phyloP scores from a whole-genome alignment of 352 stramenopile genomes.

The Aphanomyces astaci region DNA sequence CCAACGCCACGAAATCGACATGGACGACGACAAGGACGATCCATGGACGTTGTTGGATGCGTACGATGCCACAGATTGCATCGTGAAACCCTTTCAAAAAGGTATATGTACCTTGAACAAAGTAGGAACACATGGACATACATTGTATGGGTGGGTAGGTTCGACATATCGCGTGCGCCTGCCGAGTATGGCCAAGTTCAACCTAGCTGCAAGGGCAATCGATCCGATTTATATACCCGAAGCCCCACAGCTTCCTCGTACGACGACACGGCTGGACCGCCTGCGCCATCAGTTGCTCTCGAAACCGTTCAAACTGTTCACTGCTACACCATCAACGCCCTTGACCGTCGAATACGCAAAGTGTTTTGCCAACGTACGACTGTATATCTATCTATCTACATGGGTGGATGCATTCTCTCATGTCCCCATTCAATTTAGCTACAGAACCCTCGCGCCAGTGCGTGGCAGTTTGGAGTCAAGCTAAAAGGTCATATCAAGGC shows the following conservation, averaged over 20 bases:
- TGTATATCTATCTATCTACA: too few species aligned
- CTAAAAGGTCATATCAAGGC: not conserved
- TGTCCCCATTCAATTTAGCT: too few species aligned
- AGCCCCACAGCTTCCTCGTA: conserved; percentile 24
- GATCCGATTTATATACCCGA: conserved; percentile 18
- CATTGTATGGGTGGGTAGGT: conserved; percentile 26
- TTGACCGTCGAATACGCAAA: conserved; percentile 43
- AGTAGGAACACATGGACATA: too few species aligned
- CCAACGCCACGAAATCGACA: not conserved
- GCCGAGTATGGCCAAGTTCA: conserved; percentile 19
- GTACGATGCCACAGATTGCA: conserved; percentile 63
- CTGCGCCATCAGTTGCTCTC: conserved; percentile 7
- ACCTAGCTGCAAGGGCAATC: conserved; percentile 34
- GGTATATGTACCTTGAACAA: conserved; percentile 24
- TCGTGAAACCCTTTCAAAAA: conserved; percentile 63
- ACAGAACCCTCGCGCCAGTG: too few species aligned
- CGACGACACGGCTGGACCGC: not conserved
- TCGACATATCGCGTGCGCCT: conserved; percentile 38
- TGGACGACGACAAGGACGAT: conserved; percentile 35
- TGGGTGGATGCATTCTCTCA: too few species aligned
- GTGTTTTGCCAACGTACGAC: conserved; percentile 40
- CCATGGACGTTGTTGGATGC: conserved; percentile 64
- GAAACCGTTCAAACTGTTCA: conserved; percentile 12
- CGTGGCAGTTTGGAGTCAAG: too few species aligned
- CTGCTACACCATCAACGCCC: not conserved